Base-by-base conservation (phyloP, 1,139 yeast species). In the Geotrichum macrosporum region DNA sequence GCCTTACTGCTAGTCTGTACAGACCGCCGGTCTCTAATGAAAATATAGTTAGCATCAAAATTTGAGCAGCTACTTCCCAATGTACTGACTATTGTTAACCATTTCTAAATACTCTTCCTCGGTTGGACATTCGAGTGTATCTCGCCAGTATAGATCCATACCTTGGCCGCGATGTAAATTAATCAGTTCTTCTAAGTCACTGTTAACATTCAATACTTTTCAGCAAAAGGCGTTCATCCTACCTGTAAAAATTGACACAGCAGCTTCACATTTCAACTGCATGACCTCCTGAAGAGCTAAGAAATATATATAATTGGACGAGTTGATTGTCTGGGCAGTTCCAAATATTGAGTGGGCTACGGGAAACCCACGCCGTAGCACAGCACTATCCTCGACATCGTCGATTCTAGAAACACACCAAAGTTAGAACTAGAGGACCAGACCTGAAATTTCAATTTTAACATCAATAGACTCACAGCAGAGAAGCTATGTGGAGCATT, bases 121-220 rank as follows among this genome's bases (percentile, higher is more conserved):
- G 1, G 72, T 67, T 0, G 96, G 96, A 35, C 87, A 72, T 1
- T 65, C 64, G 22, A 75, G 58, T 16, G 72, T 67, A 53, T 88
- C 96, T 53, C 96, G 71, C 96, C 96, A 88, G 63, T 80, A 82
- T 19, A 88, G 73, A 57, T 88, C 97, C 50, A 83, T 67, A 0
- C 95, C 95, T 67, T 88, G 97, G 2, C 96, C 96, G 41, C 84
- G 73, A 62, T 88, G 96, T 50, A 89, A 67, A 56, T 83, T 80
- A 44, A 84, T 65, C 78, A 88, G 72, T 58, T 88, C 96, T 48
- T 82, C 84, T 50, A 76, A 70, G n/a, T n/a, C n/a, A n/a, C n/a
- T n/a, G n/a, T n/a, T n/a, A n/a, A n/a, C n/a, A n/a, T n/a, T n/a
- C n/a, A n/a, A n/a, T n/a, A n/a, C n/a, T n/a, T n/a, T n/a, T n/a